Percentiles rank a stretch among this genome's conserved stretches.
phyloP scores from a whole-genome alignment of 768 basidiomycete genomes.

The Tricholoma terreum region DNA sequence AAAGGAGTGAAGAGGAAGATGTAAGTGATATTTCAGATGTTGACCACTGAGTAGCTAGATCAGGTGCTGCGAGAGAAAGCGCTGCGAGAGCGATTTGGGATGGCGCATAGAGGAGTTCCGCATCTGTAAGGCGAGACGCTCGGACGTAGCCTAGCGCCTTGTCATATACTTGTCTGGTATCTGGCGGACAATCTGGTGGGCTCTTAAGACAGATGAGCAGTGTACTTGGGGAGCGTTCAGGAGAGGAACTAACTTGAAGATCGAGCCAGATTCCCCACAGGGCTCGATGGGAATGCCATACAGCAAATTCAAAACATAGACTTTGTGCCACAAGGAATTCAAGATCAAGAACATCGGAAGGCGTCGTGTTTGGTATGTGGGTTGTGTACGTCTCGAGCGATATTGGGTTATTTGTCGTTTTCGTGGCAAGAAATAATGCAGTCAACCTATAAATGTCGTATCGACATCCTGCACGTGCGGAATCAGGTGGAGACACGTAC shows the following conservation, averaged over 20 bases:
- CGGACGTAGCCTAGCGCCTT: slow-evolving; percentile 64
- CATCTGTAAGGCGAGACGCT: slow-evolving; percentile 84
- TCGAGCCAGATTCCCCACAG: slow-evolving; percentile 89
- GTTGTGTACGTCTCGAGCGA: slow-evolving; percentile 81
- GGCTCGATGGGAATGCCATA: slow-evolving; percentile 88
- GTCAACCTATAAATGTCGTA: slow-evolving; percentile 66
- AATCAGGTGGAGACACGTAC: slow-evolving; percentile 43
- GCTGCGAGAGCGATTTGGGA: slow-evolving; percentile 90
- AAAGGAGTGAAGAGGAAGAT: slow-evolving; percentile 11
- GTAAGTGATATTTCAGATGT: slow-evolving; percentile 31
- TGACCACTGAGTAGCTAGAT: slow-evolving; percentile 61
- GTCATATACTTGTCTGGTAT: slow-evolving; percentile 59
- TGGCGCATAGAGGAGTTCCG: slow-evolving; percentile 87
- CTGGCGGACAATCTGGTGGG: slow-evolving; percentile 48
- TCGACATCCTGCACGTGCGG: slow-evolving; percentile 1
- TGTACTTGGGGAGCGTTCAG: not conserved
- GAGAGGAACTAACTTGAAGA: slow-evolving; percentile 57
- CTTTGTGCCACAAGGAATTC: slow-evolving; percentile 97
- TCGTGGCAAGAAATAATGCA: slow-evolving; percentile 90
- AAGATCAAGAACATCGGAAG: slow-evolving; percentile 85
- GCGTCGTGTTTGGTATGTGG: slow-evolving; percentile 76
- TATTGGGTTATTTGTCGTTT: slow-evolving; percentile 95
- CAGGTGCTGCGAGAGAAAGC: slow-evolving; percentile 61
- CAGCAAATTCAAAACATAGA: slow-evolving; percentile 89
- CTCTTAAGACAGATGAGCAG: slow-evolving; percentile 38